A percentile compares a stretch with the other conserved stretches of the same genome.
Evolutionary conservation across 1,284 basidiomycete species (phyloP).

Genomic region (Ustilago trichophora): DNA sequence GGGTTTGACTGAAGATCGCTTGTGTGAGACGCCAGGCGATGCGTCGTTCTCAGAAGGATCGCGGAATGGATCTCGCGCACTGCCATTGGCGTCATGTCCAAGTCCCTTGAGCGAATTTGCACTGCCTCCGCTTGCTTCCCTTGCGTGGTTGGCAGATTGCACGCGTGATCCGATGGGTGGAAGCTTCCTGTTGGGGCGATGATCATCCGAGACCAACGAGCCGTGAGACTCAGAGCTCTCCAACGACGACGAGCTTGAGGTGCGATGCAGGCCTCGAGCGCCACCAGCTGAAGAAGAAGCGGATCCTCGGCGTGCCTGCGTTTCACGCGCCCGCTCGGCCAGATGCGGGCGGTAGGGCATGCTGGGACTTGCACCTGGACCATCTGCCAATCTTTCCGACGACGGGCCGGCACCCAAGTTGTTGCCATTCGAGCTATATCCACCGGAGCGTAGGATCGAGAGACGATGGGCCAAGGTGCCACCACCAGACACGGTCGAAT

Average conservation of each 20-base stretch:
- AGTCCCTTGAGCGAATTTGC: background rate
- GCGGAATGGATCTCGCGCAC: conserved; percentile 27
- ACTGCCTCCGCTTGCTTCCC: conserved; percentile 11
- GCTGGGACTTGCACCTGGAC: conserved; percentile 10
- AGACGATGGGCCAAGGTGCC: conserved; percentile 23
- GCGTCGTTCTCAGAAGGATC: conserved; percentile 21
- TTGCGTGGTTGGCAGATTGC: conserved; percentile 4
- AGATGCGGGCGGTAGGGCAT: conserved; percentile 3
- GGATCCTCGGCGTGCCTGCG: conserved; percentile 9
- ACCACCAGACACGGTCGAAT: conserved; percentile 5
- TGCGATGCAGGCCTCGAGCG: conserved; percentile 13
- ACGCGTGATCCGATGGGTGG: conserved; percentile 44
- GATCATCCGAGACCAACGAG: conserved; percentile 28
- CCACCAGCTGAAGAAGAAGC: conserved; percentile 9
- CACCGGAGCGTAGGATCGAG: conserved; percentile 22
- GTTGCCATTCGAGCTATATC: conserved; percentile 7
- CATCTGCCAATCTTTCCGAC: conserved; percentile 40
- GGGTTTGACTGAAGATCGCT: conserved; percentile 26
- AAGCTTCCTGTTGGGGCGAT: conserved; percentile 27
- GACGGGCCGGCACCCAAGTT: conserved; percentile 40
- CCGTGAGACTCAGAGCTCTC: conserved; percentile 28
- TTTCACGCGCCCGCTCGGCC: background rate
- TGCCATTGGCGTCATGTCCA: background rate
- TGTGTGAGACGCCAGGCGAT: background rate
- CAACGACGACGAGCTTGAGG: conserved; percentile 25